Conservation (phyloP, 1,139 yeast species). For the Groenewaldozyma auringiensis region DNA sequence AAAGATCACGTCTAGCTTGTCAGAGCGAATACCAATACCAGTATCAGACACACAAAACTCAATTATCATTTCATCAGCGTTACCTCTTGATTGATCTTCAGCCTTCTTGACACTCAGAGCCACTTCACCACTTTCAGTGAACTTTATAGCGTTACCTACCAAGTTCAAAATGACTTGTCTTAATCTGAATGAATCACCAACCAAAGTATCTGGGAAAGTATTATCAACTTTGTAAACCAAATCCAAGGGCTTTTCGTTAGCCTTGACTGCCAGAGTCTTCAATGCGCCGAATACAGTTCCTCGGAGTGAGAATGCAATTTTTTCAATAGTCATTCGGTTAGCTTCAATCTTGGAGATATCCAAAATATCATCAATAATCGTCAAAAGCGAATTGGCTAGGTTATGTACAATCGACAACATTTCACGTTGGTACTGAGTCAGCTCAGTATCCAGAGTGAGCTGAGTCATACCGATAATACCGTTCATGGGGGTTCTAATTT, state of each 20-base stretch:
- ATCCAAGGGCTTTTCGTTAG: conserved; percentile 76
- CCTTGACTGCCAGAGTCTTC: conserved; percentile 80
- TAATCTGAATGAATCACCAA: conserved; percentile 80
- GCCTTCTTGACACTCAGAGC: conserved; percentile 37
- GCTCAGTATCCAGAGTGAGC: conserved; percentile 73
- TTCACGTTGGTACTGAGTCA: conserved; percentile 83
- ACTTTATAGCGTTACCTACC: conserved; percentile 84
- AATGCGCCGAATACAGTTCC: conserved; percentile 86
- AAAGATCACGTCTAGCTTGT: conserved; percentile 72
- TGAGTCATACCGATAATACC: conserved; percentile 94
- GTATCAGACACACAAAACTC: conserved; percentile 86
- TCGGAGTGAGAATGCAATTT: conserved; percentile 73
- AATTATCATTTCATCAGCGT: conserved; percentile 52
- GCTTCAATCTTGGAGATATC: conserved; percentile 92
- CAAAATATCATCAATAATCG: conserved; percentile 79
- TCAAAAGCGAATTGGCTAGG: conserved; percentile 71
- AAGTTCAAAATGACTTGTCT: conserved; percentile 77
- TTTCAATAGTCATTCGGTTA: conserved; percentile 85
- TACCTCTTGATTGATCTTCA: conserved; percentile 33
- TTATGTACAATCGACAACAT: conserved; percentile 84
- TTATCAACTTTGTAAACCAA: conserved; percentile 75
- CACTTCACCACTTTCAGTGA: conserved; percentile 75
- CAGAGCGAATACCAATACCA: conserved; percentile 81
- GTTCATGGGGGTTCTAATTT: conserved; percentile 84
- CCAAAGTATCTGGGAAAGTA: conserved; percentile 75